Evolutionary conservation across 2,329 filamentous ascomycete species (phyloP), one percentile per base, ranked within the genome.

Genomic region (Diaporthe sp.): DNA sequence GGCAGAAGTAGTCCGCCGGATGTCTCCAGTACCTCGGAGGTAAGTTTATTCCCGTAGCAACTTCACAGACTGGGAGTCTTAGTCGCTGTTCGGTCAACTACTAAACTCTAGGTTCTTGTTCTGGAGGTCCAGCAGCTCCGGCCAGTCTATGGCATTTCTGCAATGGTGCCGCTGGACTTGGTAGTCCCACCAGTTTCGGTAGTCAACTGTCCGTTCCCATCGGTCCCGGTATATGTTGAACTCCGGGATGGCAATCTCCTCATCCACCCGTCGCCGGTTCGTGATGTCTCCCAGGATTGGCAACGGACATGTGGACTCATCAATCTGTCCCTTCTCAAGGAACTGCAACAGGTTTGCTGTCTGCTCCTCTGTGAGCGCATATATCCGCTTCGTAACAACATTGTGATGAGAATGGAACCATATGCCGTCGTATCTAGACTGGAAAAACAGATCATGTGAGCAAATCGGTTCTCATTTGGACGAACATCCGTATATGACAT

Each of bases 171-270:
- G 9, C 25, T 65, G 42, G 39, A 5, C 17, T 34, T 42, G 7
- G 8, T 65, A 49, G 42, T 65, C 61, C 31, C 4, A 1, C 61
- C 61, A 65, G 6, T 49, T 65, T 17, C 17, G 25, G 25, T 65
- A 49, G 25, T 34, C 61, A 31, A 65, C 25, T 65, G 61, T 46
- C 42, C 68, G 68, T 71, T 71, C 68, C 68, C 68, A 71, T 28
- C 68, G 51, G 25, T 71, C 68, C 12, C 68, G 46, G 17, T 59
- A 71, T 28, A 71, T 31, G 19, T 44, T 44, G 51, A 57, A 71
- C 51, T 58, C 68, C 8, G 49, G 68, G n/a, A 71, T 55, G 34
- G 68, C 68, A 31, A 71, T n/a, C 51, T 71, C 68, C 15, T 55
- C 51, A n/a, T 71, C 68, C 49, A 71, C 53, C 3, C 68, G 51